Percentiles rank a stretch among this genome's conserved stretches.
Evolutionary conservation across 371 early-diverging fungal genomes (phyloP).

Genomic region (Gilbertella persicaria): DNA sequence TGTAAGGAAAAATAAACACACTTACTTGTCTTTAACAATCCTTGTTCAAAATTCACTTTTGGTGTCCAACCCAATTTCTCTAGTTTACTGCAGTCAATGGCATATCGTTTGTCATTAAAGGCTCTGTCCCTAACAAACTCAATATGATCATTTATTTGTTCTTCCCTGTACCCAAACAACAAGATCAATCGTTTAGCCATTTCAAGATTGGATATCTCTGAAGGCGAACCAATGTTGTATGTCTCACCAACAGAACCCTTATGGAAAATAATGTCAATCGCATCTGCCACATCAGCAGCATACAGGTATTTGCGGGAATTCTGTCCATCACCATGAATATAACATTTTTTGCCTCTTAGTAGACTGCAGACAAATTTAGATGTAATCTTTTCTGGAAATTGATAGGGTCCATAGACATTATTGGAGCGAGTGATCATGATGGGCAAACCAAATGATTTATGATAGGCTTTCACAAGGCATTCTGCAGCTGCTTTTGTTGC

Average conservation of each 20-base stretch:
- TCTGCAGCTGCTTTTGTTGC: slow-evolving; percentile 93
- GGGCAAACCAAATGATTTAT: slow-evolving; percentile 81
- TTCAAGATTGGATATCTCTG: slow-evolving; percentile 75
- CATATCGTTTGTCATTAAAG: slow-evolving; percentile 83
- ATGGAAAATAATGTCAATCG: slow-evolving; percentile 73
- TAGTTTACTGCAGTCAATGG: slow-evolving; percentile 74
- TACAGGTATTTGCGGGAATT: slow-evolving; percentile 82
- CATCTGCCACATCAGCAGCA: slow-evolving; percentile 77
- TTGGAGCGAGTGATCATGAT: slow-evolving; percentile 84
- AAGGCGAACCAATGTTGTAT: slow-evolving; percentile 83
- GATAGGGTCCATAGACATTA: slow-evolving; percentile 86
- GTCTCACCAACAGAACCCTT: slow-evolving; percentile 69
- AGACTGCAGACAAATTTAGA: slow-evolving; percentile 84
- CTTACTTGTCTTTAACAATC: slow-evolving; percentile 74
- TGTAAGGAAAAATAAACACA: slow-evolving; percentile 3
- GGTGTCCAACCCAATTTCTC: slow-evolving; percentile 76
- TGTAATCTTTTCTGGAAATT: slow-evolving; percentile 89
- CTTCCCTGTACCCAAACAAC: slow-evolving; percentile 48
- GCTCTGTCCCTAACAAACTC: slow-evolving; percentile 80
- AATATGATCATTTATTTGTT: slow-evolving; percentile 41
- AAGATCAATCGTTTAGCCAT: slow-evolving; percentile 67
- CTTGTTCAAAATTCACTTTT: slow-evolving; percentile 63
- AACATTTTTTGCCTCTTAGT: slow-evolving; percentile 62
- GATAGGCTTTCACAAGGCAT: slow-evolving; percentile 78
- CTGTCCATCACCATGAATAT: slow-evolving; percentile 80